These are phyloP conservation scores for Diplotaxis tenuifolia DNA, from an alignment of 345 rosid genomes.

Conservation along the genomic window DNA sequence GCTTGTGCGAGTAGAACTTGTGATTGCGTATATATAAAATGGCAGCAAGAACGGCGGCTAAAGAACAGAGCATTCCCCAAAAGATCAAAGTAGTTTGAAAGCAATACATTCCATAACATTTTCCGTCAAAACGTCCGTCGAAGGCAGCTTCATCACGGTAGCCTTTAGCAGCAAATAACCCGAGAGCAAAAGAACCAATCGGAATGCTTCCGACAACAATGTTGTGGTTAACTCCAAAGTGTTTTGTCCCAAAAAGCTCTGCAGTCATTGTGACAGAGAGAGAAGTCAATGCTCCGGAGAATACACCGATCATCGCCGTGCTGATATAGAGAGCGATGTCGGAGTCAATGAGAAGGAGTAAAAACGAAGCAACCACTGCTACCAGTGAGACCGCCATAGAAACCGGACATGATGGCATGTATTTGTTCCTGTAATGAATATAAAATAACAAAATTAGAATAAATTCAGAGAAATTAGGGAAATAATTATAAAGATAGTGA, in stretches of 20 bases:
- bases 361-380: conserved; percentile 60
- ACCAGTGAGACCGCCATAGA: conserved; percentile 52
- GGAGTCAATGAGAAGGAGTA: conserved; percentile 49
- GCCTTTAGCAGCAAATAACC: conserved; percentile 60
- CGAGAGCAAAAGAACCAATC: conserved; percentile 69
- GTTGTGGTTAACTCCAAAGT: conserved; percentile 80
- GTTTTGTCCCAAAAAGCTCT: conserved; percentile 69
- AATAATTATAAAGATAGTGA: no score
- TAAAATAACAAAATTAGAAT: neutral
- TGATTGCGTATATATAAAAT: conserved; percentile 53
- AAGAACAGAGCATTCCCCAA: conserved; percentile 65
- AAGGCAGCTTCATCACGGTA: conserved; percentile 44
- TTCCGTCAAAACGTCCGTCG: conserved; percentile 29
- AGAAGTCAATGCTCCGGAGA: conserved; percentile 74
- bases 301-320: conserved; percentile 68
- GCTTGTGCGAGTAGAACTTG: conserved; percentile 44
- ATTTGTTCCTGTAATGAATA: conserved; percentile 24
- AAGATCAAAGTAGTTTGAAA: conserved; percentile 58
- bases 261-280: conserved; percentile 64
- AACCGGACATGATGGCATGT: conserved; percentile 51
- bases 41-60: conserved; percentile 54
- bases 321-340: conserved; percentile 47
- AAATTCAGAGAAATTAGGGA: conserved; percentile 7
- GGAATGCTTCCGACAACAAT: conserved; percentile 75
- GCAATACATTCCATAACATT: conserved; percentile 69